Base-by-base conservation (phyloP, 164 flowering plant species). In the Vitis cinerea region DNA sequence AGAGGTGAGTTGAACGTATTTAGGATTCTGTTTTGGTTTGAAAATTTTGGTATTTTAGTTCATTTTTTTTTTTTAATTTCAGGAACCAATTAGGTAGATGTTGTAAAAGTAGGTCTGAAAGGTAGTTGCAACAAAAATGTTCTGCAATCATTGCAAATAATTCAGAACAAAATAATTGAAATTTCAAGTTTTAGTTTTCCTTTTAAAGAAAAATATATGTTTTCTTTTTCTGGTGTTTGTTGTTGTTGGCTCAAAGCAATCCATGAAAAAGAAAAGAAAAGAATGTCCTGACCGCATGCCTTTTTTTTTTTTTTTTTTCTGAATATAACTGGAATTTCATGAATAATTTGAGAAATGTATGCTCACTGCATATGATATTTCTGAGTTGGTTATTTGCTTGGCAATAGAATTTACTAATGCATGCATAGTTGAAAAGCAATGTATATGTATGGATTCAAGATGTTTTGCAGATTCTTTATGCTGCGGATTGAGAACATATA, bases 1-100 rank as follows among this genome's bases (percentile, higher is more conserved):
- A 57, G 99, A 94, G 97, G 99, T 92, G 52, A 27, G 79, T 73
- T 37, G 44, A 37, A 37, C 7, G 7, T 37, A 37, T 52, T 52
- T 52, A 52, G 55, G 2, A 48, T 55, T 12, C 37, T 59, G 16
- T 50, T 29, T 16, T 16, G 8, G 31, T 5, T 29, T 31, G 10
- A 10, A 50, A 50, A 50, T 64, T 44, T 29, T 3, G 44, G 44
- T 37, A 37, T 37, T 37, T 37, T 37, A 37, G 6, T 37, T 37
- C 44, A 4, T 37, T 37, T 37, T 2, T 37, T 3, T 37, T 19
- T 19, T 19, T 19, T 19, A 1, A 37, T 37, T 37, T 37, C 44
- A 37, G 44, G 44, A 6, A 37, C 27, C 44, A 37, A 37, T 37
- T 37, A 37, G 44, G 44, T 6, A 37, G 6, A 37, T 37, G 44